Evolutionary conservation across 306 rosid genomes (phyloP), one percentile per base, ranked within the genome.

Genomic region (Crataegus laevigata): DNA sequence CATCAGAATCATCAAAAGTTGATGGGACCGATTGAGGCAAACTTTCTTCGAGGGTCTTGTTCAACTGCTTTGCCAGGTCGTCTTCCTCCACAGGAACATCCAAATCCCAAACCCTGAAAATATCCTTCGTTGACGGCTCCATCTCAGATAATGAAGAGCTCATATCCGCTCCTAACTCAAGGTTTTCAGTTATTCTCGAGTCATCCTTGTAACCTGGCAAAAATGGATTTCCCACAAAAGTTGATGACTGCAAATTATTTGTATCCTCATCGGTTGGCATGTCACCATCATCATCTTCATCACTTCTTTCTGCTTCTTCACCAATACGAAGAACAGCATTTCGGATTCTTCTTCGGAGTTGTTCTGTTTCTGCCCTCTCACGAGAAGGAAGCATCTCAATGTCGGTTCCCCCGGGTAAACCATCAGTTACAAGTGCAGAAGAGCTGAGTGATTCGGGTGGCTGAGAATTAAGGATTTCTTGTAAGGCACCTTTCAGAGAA

Each of bases 31-130:
- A 8, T 65, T n/a, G 77, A 54, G 66, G 69, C 69, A 84, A 71
- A 76, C 74, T 73, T 78, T 79, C 87, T 75, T 75, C 70, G 15
- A 88, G 74, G 70, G 84, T 84, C 73, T 80, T 87, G 34, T 83
- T 77, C 80, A 87, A 79, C 82, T 88, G 92, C 78, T 82, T 74
- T 34, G 66, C 84, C 55, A 92, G 84, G 47, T 87, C 92, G 36
- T 83, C 91, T 63, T 89, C 96, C 81, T 88, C 98, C 3, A 79
- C 69, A 17, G 83, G 87, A 69, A 84, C 60, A 59, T 84, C 83
- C 75, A 90, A 82, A 84, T 88, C 96, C 96, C 94, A 92, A 68
- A 84, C 81, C 84, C 75, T 90, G 87, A 92, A 90, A 72, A 92
- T 88, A 66, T 80, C 87, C 36, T 77, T 86, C 11, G 80, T 72